Conservation (phyloP, 1,284 basidiomycete species). For the Ceratobasidium sp. region DNA sequence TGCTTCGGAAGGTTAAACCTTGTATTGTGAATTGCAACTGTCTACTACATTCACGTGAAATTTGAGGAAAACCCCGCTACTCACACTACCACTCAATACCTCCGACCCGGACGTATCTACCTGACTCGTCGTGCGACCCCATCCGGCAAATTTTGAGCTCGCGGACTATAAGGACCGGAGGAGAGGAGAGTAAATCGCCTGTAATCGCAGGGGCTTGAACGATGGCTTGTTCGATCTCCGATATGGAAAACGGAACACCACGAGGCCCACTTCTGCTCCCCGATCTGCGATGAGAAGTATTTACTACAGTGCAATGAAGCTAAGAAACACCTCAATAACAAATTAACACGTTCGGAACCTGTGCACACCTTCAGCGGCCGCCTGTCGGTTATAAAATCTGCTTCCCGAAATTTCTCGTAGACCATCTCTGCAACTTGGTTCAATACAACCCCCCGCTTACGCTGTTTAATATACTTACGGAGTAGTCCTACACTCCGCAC, state of each 20-base stretch:
- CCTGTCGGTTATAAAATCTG: constrained; percentile 10
- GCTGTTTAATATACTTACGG: neutral
- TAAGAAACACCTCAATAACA: neutral
- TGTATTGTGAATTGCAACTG: neutral
- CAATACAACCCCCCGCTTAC: neutral
- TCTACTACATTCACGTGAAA: neutral
- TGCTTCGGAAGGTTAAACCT: neutral
- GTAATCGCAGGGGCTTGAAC: neutral
- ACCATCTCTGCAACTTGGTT: neutral
- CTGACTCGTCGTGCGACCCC: constrained; percentile 4
- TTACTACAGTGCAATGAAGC: constrained; percentile 25
- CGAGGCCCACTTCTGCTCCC: neutral
- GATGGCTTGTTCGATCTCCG: constrained; percentile 17
- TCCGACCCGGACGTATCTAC: constrained; percentile 30
- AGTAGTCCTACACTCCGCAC: neutral
- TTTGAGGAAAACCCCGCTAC: too few species aligned
- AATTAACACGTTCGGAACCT: neutral
- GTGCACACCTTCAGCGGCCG: constrained; percentile 24
- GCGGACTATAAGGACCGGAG: neutral
- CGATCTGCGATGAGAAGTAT: constrained; percentile 25
- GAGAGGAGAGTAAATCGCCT: neutral
- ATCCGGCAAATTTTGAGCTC: constrained; percentile 34
- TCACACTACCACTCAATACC: constrained; percentile 23
- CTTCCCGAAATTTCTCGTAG: constrained; percentile 17
- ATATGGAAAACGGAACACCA: constrained; percentile 19